Percentiles rank a stretch among this genome's conserved stretches.
These are phyloP conservation scores for Hypholoma sublateritium DNA, from an alignment of 768 basidiomycete species.

Conservation along the genomic window DNA sequence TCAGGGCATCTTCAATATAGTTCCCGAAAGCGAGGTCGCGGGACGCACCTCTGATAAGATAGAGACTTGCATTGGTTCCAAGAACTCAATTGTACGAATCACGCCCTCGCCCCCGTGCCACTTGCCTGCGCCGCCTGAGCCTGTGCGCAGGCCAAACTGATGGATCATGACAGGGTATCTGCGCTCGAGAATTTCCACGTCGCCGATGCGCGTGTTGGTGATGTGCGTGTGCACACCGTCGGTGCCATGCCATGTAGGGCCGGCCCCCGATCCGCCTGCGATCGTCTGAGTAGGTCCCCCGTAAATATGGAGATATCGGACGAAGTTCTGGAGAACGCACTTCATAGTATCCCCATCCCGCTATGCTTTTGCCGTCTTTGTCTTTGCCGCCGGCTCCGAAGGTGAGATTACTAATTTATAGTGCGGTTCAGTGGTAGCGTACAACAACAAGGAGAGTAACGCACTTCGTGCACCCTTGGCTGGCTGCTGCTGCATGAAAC, in stretches of 20 bases:
- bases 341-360: slow-evolving; percentile 92
- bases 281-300: slow-evolving; percentile 61
- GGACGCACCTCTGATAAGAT: slow-evolving; percentile 77
- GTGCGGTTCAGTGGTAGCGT: slow-evolving; percentile 3
- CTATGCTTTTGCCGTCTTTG: slow-evolving; percentile 67
- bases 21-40: background rate
- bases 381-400: slow-evolving; percentile 90
- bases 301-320: slow-evolving; percentile 11
- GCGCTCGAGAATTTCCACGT: slow-evolving; percentile 91
- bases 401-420: slow-evolving; percentile 69
- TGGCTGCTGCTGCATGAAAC: slow-evolving; percentile 88
- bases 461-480: slow-evolving; percentile 92
- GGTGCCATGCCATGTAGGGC: slow-evolving; percentile 87
- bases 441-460: slow-evolving; percentile 20
- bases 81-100: slow-evolving; percentile 78
- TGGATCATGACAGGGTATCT: slow-evolving; percentile 91
- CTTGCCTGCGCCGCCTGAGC: slow-evolving; percentile 68
- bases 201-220: slow-evolving; percentile 90
- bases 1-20: background rate
- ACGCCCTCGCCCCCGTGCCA: slow-evolving; percentile 86
- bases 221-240: slow-evolving; percentile 94
- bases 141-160: slow-evolving; percentile 73
- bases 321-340: slow-evolving; percentile 29
- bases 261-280: slow-evolving; percentile 91
- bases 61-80: slow-evolving; percentile 81